Base-by-base conservation (phyloP, 768 basidiomycete genomes). In the Termitomyces heimii region DNA sequence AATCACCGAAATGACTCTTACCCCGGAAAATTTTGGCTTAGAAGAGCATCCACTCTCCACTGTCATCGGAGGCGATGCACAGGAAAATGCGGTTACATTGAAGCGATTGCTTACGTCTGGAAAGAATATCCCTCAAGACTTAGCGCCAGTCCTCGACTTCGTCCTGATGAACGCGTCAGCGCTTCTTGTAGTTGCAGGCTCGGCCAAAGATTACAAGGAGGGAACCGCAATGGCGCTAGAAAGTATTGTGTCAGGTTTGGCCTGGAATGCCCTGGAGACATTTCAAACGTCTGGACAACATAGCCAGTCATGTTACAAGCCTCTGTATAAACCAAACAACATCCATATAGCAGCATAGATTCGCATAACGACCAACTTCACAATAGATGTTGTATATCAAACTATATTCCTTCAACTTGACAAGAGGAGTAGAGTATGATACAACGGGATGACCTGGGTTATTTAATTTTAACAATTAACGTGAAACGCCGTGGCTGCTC, bases 151-250 rank as follows among this genome's bases (percentile, higher is more conserved):
- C 37, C 71, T 85, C 49, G 86, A 97, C 65, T 98, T 94, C 68
- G 92, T 98, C 58, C 73, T 94, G 57, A 73, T 98, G 73, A 98
- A 99, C 65, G 83, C 95, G 3, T 86, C 94, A 5, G 95, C 94
- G 14, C 69, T 98, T 56, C 73, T 99, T 42, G 85, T 94, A 28
- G 84, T 98, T 4, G 85, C 92, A 6, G 94, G 94, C 5, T 56
- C 87, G 45, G 93, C 88, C 22, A 68, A 68, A 32, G 80, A 83
- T 65, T 92, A 81, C 66, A 78, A 79, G 63, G 80, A 92, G 18
- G 94, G 93, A 2, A 84, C 88, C 0, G 70, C 73, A 58, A 63
- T 89, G 60, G 94, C 92, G 26, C 73, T 79, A 62, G 75, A 82
- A 64, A 82, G 85, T 43, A 67, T 88, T 8, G 72, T 68, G 18